These are phyloP conservation scores for Carnegiea gigantea DNA, from an alignment of 179 eudicot species.

Conservation along the genomic window DNA sequence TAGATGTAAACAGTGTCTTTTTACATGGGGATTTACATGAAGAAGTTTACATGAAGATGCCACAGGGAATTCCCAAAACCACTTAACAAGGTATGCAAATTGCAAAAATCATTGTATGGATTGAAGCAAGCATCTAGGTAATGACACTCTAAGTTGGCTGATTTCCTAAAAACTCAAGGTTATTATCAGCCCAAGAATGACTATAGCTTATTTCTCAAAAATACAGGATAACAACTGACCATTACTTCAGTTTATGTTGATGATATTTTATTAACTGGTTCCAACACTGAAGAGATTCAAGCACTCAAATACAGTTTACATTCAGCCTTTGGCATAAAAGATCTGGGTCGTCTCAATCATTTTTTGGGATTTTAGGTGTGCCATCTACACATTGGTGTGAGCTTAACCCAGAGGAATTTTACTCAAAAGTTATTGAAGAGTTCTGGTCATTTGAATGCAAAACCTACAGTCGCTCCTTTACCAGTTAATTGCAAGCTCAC, in stretches of 20 bases:
- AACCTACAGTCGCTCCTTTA: background rate
- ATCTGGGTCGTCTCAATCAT: background rate
- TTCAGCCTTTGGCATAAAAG: background rate
- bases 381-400: no score
- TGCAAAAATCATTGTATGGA: conserved; percentile 9
- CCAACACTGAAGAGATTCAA: no score
- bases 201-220: no score
- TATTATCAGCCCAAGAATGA: no score
- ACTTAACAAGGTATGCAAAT: background rate
- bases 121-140: conserved; percentile 1
- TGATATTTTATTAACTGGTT: no score
- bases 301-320: background rate
- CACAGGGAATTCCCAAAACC: background rate
- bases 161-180: background rate
- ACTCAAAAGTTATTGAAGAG: background rate
- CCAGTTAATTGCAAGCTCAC: background rate
- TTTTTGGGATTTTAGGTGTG: no score
- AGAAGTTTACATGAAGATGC: background rate
- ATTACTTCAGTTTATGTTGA: no score
- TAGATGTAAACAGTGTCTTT: no score
- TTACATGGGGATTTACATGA: no score
- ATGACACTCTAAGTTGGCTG: background rate
- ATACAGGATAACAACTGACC: no score
- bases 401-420: no score
- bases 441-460: background rate